Conservation (phyloP, 192 early-diverging fungal genomes). For the Paraglomus brasilianum region DNA sequence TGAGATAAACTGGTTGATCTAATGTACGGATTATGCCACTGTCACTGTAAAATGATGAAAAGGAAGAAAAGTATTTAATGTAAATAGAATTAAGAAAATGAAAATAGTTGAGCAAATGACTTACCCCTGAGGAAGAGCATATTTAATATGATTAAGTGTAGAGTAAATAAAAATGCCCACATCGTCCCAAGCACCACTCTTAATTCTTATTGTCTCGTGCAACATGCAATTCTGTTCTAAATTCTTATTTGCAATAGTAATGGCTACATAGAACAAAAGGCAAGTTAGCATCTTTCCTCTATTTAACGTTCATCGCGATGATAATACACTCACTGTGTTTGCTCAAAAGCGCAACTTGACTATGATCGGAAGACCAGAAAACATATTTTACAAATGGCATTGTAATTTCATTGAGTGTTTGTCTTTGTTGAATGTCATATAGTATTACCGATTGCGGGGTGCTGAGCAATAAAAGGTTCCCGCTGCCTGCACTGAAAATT, state of each 20-base stretch:
- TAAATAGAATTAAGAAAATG: not conserved
- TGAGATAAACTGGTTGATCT: constrained; percentile 93
- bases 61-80: not conserved
- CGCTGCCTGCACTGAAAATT: constrained; percentile 86
- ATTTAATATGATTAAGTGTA: constrained; percentile 98
- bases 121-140: constrained; percentile 88
- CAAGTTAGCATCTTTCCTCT: not conserved
- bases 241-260: constrained; percentile 85
- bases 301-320: not conserved
- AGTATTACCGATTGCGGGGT: constrained; percentile 87
- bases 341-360: constrained; percentile 85
- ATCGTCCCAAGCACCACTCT: constrained; percentile 96
- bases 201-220: constrained; percentile 97
- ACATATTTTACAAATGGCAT: constrained; percentile 91
- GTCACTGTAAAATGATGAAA: constrained; percentile 57
- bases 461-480: constrained; percentile 75
- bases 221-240: constrained; percentile 88
- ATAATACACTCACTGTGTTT: constrained; percentile 76
- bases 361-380: constrained; percentile 89
- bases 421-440: constrained; percentile 86
- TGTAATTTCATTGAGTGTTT: constrained; percentile 72
- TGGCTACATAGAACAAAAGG: constrained; percentile 48
- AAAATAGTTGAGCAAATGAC: constrained; percentile 14
- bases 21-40: constrained; percentile 96
- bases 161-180: constrained; percentile 91